Evolutionary conservation across 257 asterid genomes (phyloP).

Genomic region (Galeopsis tetrahit): DNA sequence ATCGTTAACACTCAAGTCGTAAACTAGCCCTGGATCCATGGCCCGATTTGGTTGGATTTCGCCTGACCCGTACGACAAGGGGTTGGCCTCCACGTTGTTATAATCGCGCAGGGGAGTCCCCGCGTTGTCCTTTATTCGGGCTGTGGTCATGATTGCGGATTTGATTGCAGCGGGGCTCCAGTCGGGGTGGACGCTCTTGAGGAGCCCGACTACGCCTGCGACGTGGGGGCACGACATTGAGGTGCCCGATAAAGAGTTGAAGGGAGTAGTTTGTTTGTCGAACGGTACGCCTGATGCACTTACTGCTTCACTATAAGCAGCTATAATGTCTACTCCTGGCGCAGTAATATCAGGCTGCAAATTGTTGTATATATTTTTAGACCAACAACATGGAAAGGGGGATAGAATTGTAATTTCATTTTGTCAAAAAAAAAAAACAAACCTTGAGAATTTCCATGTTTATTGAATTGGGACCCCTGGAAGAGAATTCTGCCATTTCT

Average conservation of each 20-base stretch:
- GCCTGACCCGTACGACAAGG: constrained; percentile 60
- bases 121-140: constrained; percentile 60
- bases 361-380: too few species aligned
- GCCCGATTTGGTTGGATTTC: constrained; percentile 65
- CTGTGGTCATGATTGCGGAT: constrained; percentile 72
- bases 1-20: constrained; percentile 51
- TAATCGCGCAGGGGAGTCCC: constrained; percentile 28
- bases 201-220: constrained; percentile 60
- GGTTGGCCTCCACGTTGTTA: constrained; percentile 29
- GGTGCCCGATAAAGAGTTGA: constrained; percentile 47
- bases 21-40: constrained; percentile 66
- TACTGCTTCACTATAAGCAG: constrained; percentile 45
- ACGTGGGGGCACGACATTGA: constrained; percentile 84
- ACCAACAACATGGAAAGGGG: too few species aligned
- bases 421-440: not conserved
- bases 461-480: constrained; percentile 64
- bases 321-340: constrained; percentile 67
- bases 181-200: constrained; percentile 53
- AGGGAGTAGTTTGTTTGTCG: constrained; percentile 44
- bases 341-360: constrained; percentile 73
- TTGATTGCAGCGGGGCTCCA: constrained; percentile 71
- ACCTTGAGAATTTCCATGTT: constrained; percentile 78
- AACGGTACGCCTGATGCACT: constrained; percentile 31
- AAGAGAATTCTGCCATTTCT: constrained; percentile 64
- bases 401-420: too few species aligned